Evolutionary conservation across 371 early-diverging fungal genomes (phyloP).

Genomic region (Mucor indicus): DNA sequence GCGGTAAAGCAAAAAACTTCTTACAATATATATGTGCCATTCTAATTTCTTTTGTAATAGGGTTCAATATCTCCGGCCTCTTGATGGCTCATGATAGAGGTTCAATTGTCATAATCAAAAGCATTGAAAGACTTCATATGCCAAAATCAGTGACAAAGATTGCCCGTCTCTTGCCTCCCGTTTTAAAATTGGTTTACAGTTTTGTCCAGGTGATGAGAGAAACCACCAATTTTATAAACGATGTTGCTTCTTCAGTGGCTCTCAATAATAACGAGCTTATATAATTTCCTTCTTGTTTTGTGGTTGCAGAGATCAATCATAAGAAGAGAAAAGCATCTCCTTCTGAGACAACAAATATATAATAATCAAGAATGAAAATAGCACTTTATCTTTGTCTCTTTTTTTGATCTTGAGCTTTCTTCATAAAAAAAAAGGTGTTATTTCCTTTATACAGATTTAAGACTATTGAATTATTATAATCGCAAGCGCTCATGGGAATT

Average conservation of each 20-base stretch:
- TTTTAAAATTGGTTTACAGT: conserved; percentile 13
- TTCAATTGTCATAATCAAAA: conserved; percentile 5
- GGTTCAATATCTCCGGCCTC: conserved; percentile 9
- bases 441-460: no score
- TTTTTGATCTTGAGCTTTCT: no score
- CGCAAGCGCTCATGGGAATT: no score
- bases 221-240: conserved; percentile 5
- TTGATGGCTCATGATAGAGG: conserved; percentile 5
- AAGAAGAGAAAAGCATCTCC: conserved; percentile 17
- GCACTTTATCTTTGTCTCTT: no score
- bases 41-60: conserved; percentile 13
- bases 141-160: conserved; percentile 13
- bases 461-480: no score
- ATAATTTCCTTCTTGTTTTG: conserved; percentile 15
- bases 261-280: conserved; percentile 1
- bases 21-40: conserved; percentile 10
- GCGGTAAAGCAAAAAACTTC: conserved; percentile 14
- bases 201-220: conserved; percentile 3
- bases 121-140: conserved; percentile 10
- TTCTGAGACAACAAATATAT: conserved; percentile 13
- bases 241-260: conserved; percentile 7
- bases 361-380: no score
- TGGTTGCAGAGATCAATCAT: conserved; percentile 5
- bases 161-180: conserved; percentile 11
- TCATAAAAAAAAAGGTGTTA: no score